Evolutionary conservation across 768 basidiomycete genomes (phyloP), one percentile per base, ranked within the genome.

Genomic region (Naematelia encephala): DNA sequence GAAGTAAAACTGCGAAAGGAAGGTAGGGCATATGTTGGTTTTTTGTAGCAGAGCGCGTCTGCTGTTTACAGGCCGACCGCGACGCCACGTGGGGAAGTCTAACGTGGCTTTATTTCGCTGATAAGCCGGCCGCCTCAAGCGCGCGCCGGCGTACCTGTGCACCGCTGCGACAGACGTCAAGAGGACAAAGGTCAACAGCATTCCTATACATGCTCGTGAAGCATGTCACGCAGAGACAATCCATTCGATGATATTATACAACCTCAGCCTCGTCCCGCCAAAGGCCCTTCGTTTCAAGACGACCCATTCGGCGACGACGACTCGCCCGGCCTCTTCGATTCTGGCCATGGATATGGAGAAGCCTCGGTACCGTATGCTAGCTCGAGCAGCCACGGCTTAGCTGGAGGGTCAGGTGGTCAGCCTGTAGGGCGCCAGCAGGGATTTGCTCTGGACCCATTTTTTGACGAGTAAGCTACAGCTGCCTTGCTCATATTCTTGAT

Each of bases 401-500:
- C 34, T 39, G 34, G 34, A 39, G 34, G 28, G 49, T 14, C 60
- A 60, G 14, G 29, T 46, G 11, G 28, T 8, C 5, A 45, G 51
- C 62, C 56, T 47, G 53, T 59, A 25, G 57, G 60, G 2, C 59
- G 61, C 51, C 66, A 67, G 52, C 68, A 66, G 29, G 68, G 66
- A 19, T 74, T 68, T 53, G 61, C 65, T 25, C 45, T 77, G 49
- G 75, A 77, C 63, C 69, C 70, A 0, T 77, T 77, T 64, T 77
- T 77, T 52, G 73, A 77, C 60, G 75, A 77, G 75, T 74, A 51
- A 61, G 72, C 67, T 8, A 8, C 4, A 13, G 19, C 29, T 51
- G 8, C 26, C 8, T 19, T 1, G 11, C 5, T 52, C 27, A 29
- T 27, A 42, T 45, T 19, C 11, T 16, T 48, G 13, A 3, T 19